Evolutionary conservation across 2,329 filamentous ascomycete genomes (phyloP).

Genomic region (Stagonosporopsis cucurbitacearum): DNA sequence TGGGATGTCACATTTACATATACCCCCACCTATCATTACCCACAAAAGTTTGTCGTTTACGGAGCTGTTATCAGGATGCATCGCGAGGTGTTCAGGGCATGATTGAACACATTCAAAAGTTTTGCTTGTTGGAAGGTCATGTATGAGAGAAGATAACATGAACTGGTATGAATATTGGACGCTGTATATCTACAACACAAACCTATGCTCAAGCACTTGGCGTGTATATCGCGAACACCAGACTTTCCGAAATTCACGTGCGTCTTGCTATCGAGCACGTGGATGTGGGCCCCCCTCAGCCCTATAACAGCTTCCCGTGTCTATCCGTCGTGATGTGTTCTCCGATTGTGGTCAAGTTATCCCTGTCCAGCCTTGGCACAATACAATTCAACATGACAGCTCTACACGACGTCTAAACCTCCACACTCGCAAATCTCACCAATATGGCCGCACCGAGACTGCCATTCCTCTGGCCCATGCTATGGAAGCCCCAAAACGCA

Average conservation of each 20-base stretch:
- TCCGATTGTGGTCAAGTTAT: conserved; percentile 20
- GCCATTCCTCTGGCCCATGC: conserved; percentile 56
- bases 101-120: conserved; percentile 7
- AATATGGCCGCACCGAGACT: conserved; percentile 54
- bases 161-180: neutral
- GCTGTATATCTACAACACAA: neutral
- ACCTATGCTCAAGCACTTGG: neutral
- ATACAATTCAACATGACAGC: conserved; percentile 13
- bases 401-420: neutral
- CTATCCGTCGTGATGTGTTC: conserved; percentile 18
- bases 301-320: conserved; percentile 12
- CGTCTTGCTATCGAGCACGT: neutral
- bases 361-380: conserved; percentile 16
- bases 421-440: conserved; percentile 2
- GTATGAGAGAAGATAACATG: neutral
- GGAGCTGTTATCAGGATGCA: conserved; percentile 2
- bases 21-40: conserved; percentile 15
- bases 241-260: neutral
- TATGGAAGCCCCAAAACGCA: conserved; percentile 46
- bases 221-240: neutral
- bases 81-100: conserved; percentile 12
- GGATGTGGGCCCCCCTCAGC: conserved; percentile 15
- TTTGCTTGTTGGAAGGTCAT: neutral
- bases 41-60: conserved; percentile 16
- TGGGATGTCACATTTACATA: conserved; percentile 15